Conservation (phyloP, 345 rosid species). For the Pistacia integerrima region DNA sequence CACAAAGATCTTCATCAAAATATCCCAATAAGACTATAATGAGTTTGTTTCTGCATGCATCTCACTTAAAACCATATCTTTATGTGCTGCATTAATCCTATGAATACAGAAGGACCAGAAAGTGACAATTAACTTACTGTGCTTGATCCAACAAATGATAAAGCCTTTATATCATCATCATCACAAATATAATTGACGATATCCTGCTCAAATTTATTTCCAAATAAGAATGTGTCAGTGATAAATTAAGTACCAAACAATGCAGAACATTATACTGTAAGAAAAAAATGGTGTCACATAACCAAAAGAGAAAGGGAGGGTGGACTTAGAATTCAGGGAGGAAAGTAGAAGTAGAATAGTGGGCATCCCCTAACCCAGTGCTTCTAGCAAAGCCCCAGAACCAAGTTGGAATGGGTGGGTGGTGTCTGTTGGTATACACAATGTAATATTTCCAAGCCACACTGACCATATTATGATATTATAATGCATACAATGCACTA, state of each 20-base stretch:
- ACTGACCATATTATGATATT: too few relatives aligned
- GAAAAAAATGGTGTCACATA: neutral
- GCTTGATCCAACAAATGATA: slow-evolving; percentile 44
- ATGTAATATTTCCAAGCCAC: too few relatives aligned
- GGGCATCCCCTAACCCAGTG: too few relatives aligned
- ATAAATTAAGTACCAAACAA: slow-evolving; percentile 3
- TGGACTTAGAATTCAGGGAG: too few relatives aligned
- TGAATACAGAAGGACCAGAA: neutral
- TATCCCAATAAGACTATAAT: neutral
- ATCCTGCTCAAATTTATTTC: slow-evolving; percentile 37
- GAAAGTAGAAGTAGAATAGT: too few relatives aligned
- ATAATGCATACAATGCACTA: too few relatives aligned
- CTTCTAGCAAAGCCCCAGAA: too few relatives aligned
- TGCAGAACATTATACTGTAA: neutral
- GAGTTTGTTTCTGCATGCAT: neutral
- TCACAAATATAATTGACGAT: slow-evolving; percentile 47
- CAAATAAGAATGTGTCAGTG: slow-evolving; percentile 2
- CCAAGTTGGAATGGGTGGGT: too few relatives aligned
- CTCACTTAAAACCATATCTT: neutral
- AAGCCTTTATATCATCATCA: slow-evolving; percentile 53
- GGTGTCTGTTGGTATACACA: too few relatives aligned
- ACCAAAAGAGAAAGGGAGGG: neutral
- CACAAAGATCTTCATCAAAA: neutral
- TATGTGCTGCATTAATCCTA: neutral
- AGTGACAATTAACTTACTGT: slow-evolving; percentile 37